Percentiles rank a stretch among this genome's conserved stretches.
Evolutionary conservation across 1,284 basidiomycete species (phyloP).

Genomic region (Heterobasidion irregulare): DNA sequence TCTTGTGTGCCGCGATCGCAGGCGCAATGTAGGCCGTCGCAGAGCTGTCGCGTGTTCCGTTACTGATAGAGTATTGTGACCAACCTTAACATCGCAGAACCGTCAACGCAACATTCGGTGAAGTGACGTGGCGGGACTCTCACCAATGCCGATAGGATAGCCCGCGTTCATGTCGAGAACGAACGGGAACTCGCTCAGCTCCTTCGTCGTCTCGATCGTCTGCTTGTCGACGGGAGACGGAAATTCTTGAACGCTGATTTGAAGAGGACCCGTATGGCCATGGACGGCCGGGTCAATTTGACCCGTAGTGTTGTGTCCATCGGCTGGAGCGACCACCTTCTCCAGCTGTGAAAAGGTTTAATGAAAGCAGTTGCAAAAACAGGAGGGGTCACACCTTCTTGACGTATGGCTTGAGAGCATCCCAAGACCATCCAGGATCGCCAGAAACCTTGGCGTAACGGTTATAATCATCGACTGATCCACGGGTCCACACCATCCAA

Average conservation of each 20-base stretch:
- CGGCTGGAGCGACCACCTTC: constrained; percentile 17
- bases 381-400: constrained; percentile 18
- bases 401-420: constrained; percentile 13
- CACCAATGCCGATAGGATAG: constrained; percentile 22
- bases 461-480: constrained; percentile 21
- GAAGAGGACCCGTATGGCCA: constrained; percentile 20
- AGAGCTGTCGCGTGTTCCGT: constrained; percentile 22
- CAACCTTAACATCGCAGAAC: constrained; percentile 9
- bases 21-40: constrained; percentile 22
- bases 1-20: constrained; percentile 13
- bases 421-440: constrained; percentile 25
- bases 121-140: neutral
- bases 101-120: neutral
- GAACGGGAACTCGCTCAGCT: constrained; percentile 20
- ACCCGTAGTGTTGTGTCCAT: constrained; percentile 21
- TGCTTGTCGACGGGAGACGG: constrained; percentile 16
- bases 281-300: constrained; percentile 23
- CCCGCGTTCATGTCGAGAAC: constrained; percentile 27
- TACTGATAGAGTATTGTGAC: constrained; percentile 14
- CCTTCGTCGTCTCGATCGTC: constrained; percentile 13
- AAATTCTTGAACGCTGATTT: constrained; percentile 21
- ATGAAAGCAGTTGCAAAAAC: neutral
- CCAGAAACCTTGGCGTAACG: constrained; percentile 17
- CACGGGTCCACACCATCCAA: constrained; percentile 20
- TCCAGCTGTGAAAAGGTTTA: constrained; percentile 19